phyloP scores from a whole-genome alignment of 1,284 basidiomycete species.

The Puccinia triticina region DNA sequence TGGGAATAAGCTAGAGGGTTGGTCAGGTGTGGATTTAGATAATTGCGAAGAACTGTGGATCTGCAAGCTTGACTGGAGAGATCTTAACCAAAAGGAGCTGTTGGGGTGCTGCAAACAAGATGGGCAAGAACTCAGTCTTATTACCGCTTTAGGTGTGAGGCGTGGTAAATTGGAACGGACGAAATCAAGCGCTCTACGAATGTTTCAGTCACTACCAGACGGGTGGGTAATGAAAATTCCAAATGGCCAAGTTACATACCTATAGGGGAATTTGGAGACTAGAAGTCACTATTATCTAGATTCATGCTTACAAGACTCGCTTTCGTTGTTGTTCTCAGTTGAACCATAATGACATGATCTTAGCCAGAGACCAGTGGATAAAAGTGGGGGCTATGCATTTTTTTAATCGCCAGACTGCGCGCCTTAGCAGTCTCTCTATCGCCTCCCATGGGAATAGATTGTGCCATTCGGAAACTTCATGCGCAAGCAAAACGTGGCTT shows the following conservation, averaged over 20 bases:
- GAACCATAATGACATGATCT: background rate
- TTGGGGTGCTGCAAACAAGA: background rate
- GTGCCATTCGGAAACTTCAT: background rate
- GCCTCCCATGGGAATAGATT: background rate
- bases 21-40: background rate
- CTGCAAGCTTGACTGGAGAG: background rate
- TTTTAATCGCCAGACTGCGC: background rate
- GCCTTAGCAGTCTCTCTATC: background rate
- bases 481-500: too few relatives aligned
- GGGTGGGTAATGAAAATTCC: background rate
- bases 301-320: background rate
- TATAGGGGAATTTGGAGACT: background rate
- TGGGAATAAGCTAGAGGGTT: background rate
- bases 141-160: background rate
- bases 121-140: background rate
- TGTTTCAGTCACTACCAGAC: background rate
- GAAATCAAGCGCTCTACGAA: background rate
- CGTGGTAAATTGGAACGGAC: background rate
- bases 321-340: background rate
- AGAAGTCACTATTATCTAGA: background rate
- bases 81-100: background rate
- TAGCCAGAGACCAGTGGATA: background rate
- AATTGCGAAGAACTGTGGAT: background rate
- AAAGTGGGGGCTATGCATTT: background rate
- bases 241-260: background rate